phyloP scores from a whole-genome alignment of 371 early-diverging fungal genomes.

The Caulochytrium protostelioides region DNA sequence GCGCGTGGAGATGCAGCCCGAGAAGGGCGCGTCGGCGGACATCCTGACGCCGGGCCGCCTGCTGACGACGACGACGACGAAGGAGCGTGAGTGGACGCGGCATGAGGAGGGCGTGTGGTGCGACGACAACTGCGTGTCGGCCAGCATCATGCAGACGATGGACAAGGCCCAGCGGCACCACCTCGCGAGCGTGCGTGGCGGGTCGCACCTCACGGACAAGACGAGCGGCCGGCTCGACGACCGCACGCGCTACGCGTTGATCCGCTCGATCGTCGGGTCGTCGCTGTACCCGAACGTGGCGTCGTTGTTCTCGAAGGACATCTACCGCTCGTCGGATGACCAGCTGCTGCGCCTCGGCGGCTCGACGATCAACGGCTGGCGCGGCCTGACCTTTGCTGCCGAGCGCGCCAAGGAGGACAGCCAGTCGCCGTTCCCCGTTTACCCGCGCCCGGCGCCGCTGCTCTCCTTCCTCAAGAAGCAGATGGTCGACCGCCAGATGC shows the following conservation, averaged over 20 bases:
- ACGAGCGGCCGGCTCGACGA: slow-evolving; percentile 3
- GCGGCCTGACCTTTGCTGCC: neutral
- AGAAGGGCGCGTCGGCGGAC: too few relatives aligned
- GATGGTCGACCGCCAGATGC: slow-evolving; percentile 11
- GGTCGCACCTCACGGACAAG: neutral
- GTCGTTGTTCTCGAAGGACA: slow-evolving; percentile 11
- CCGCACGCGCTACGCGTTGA: slow-evolving; percentile 8
- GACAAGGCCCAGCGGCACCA: neutral
- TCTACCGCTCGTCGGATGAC: slow-evolving; percentile 6
- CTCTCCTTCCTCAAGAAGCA: slow-evolving; percentile 19
- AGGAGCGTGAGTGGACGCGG: too few relatives aligned
- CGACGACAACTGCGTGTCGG: too few relatives aligned
- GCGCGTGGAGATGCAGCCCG: too few relatives aligned
- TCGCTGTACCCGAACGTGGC: slow-evolving; percentile 19
- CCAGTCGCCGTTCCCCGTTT: neutral
- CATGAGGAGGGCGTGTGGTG: too few relatives aligned
- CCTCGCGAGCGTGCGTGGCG: neutral
- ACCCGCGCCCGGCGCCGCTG: slow-evolving; percentile 10
- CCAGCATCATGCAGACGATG: too few relatives aligned
- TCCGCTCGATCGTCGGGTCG: slow-evolving; percentile 12
- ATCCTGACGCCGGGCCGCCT: too few relatives aligned
- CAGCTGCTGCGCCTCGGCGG: slow-evolving; percentile 9
- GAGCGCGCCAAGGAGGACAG: slow-evolving; percentile 7
- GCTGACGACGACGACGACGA: too few relatives aligned
- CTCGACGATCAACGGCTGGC: slow-evolving; percentile 10